Percentiles rank a stretch among this genome's conserved stretches.
phyloP scores from a whole-genome alignment of 2,329 filamentous ascomycete genomes.

The Fusarium sp. region DNA sequence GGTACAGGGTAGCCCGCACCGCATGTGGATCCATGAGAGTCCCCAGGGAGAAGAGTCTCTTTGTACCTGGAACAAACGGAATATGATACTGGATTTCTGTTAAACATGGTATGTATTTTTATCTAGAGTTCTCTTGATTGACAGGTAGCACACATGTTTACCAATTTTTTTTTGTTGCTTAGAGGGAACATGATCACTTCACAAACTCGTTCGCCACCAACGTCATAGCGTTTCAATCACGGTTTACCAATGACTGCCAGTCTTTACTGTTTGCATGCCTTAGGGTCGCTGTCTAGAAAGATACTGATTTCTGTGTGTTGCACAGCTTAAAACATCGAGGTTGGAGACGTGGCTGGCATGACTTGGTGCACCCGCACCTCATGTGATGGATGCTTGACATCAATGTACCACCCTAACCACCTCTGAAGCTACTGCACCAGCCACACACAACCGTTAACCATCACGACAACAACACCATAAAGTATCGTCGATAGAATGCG shows the following conservation, averaged over 20 bases:
- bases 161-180: no score
- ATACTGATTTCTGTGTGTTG: background rate
- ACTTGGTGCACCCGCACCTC: background rate
- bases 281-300: background rate
- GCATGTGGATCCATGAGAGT: no score
- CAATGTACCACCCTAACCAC: background rate
- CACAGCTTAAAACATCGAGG: background rate
- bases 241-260: no score
- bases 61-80: no score
- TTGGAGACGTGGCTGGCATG: background rate
- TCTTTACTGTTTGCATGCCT: background rate
- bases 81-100: no score
- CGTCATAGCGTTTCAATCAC: no score
- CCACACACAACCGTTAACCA: background rate
- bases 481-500: background rate
- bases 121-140: no score
- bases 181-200: no score
- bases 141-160: no score
- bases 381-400: background rate
- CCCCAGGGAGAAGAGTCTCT: no score
- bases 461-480: background rate
- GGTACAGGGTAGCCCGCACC: background rate
- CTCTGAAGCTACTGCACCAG: background rate
- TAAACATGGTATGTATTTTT: no score
- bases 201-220: no score